Evolutionary conservation across 225 moss, liverwort and hornwort genomes (phyloP), one percentile per base, ranked within the genome.

Genomic region (Neckera pumila): DNA sequence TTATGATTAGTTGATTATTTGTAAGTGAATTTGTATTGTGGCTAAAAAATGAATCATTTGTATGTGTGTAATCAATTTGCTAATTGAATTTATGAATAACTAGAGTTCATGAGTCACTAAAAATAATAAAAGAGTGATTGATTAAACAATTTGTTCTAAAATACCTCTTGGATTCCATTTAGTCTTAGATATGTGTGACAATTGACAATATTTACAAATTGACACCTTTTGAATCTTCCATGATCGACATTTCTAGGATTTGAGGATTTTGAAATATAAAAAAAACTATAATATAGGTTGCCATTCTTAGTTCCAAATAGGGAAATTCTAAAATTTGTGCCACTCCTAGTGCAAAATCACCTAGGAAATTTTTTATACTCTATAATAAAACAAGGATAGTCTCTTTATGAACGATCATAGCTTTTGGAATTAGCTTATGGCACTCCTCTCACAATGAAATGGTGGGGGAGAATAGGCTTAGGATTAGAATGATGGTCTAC

Each of bases 181-280:
- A 3, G 6, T n/a, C 5, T 19, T 11, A 11, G 21, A 38, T 8
- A 14, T 13, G 3, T 23, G 5, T 70, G 4, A 40, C 1, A 8
- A 25, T 70, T 14, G 8, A n/a, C n/a, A n/a, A n/a, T n/a, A n/a
- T n/a, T 40, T 23, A 14, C 25, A 70, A 40, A 40, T 70, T 14
- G 25, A 36, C 2, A 69, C 13, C 7, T 38, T 69, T 69, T 69
- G 7, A 14, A 12, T 25, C 40, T 23, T 25, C 4, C 2, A 14
- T 14, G 0, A 40, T 40, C 1, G 1, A 70, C 8, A 40, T 25
- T 70, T 3, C 0, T 26, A 0, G 5, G 5, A 70, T 40, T 40
- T 70, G 14, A 34, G 1, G 18, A 65, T 17, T 64, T 64, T 7
- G 3, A 38, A 62, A 25, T 40, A 38, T 40, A 11, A 22, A 70